Conservation (phyloP, 495 filamentous ascomycete species). For the Penicillium mononematosum region DNA sequence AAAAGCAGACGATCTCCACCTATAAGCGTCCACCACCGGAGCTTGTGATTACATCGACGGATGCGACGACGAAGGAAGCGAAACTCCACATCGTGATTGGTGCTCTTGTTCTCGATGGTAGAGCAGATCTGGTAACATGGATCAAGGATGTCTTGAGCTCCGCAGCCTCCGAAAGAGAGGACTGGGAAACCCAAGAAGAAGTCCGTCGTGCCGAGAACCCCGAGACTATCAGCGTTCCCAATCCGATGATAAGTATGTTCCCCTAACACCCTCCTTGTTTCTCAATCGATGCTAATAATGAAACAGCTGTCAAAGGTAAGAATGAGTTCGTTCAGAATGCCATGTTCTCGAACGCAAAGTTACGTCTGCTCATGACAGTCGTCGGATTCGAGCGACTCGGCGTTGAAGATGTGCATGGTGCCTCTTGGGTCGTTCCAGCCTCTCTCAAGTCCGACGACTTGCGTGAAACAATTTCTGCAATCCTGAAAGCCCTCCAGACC, state of each 20-base stretch:
- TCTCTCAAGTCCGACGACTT: constrained; percentile 60
- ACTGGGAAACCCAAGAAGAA: constrained; percentile 72
- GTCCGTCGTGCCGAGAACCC: constrained; percentile 50
- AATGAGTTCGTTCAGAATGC: constrained; percentile 66
- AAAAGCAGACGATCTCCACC: constrained; percentile 67
- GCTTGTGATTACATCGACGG: constrained; percentile 68
- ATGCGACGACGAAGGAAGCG: constrained; percentile 59
- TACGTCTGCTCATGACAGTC: constrained; percentile 81
- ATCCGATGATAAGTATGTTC: constrained; percentile 45
- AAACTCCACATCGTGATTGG: constrained; percentile 78
- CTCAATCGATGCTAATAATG: constrained; percentile 22
- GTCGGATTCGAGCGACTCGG: constrained; percentile 70
- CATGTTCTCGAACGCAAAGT: constrained; percentile 85
- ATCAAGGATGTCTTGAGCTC: constrained; percentile 65
- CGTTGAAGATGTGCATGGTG: constrained; percentile 66
- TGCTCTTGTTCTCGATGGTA: constrained; percentile 72
- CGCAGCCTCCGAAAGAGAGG: constrained; percentile 69
- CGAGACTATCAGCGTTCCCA: constrained; percentile 37
- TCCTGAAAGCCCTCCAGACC: constrained; percentile 69
- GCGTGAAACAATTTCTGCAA: constrained; percentile 56
- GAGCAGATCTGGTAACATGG: constrained; percentile 76
- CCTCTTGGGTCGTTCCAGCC: constrained; percentile 77
- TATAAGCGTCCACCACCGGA: constrained; percentile 63
- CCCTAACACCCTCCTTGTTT: background rate
- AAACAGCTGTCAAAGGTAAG: constrained; percentile 60